Conservation (phyloP, 306 rosid genomes). For the Astragalus glycyphyllos region DNA sequence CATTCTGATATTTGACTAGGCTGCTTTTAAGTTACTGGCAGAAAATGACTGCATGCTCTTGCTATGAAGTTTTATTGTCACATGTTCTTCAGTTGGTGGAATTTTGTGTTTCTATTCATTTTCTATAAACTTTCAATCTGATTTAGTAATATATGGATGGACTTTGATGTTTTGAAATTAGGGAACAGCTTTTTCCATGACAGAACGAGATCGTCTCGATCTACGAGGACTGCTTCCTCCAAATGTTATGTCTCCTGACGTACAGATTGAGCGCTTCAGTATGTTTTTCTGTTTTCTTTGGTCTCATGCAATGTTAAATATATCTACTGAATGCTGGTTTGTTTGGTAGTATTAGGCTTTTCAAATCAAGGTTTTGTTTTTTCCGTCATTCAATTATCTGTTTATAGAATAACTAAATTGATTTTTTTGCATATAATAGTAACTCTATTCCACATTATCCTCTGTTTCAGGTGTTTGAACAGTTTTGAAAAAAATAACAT, state of each 20-base stretch:
- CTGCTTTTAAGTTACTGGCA: constrained; percentile 7
- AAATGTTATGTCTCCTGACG: constrained; percentile 86
- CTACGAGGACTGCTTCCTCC: constrained; percentile 99
- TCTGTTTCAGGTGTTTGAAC: constrained; percentile 17
- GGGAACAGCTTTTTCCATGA: constrained; percentile 97
- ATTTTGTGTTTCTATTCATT: constrained; percentile 1
- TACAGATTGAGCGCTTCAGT: constrained; percentile 96
- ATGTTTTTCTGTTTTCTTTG: constrained; percentile 40
- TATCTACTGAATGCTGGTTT: constrained; percentile 24
- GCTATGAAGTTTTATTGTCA: constrained; percentile 16
- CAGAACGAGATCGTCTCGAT: constrained; percentile 98
- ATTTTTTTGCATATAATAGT: constrained; percentile 6
- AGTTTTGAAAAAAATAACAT: constrained; percentile 3
- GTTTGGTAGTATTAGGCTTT: constrained; percentile 21
- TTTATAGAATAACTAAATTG: not conserved
- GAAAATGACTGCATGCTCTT: constrained; percentile 33
- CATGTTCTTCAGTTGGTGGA: constrained; percentile 10
- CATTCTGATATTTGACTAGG: constrained; percentile 31
- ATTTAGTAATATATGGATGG: constrained; percentile 31
- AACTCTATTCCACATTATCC: not conserved
- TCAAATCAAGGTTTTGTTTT: constrained; percentile 14
- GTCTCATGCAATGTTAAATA: constrained; percentile 22
- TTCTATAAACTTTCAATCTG: constrained; percentile 15
- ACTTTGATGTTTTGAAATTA: constrained; percentile 47
- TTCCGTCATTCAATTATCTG: constrained; percentile 20